Base-by-base conservation (phyloP, 1,284 basidiomycete genomes). In the Pyrrhoderma lamaoense region DNA sequence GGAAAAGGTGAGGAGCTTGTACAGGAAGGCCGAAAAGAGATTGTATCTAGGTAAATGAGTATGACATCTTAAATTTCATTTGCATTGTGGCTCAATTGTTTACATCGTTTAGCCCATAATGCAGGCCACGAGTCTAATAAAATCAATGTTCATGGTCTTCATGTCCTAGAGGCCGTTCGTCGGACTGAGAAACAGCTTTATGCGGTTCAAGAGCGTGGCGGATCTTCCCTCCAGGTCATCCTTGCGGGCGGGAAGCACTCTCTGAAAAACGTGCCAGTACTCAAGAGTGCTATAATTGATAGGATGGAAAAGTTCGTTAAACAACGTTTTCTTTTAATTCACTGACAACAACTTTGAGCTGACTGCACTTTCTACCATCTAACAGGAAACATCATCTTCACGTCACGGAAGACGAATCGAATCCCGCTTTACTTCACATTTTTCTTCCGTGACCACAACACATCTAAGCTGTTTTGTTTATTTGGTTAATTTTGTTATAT, bases 211-310 rank as follows among this genome's bases (percentile, higher is more conserved):
- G 63, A 66, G 14, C 67, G 70, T 38, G 79, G 78, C 1, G 68
- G 75, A n/a, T 61, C 70, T 0, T 71, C 77, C 52, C 65, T 94
- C 31, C 71, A 76, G 13, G 77, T 93, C 27, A 89, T 93, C 57
- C 85, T 87, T 3, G 88, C 89, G 42, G 81, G 80, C 59, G 89
- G 89, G 1, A 73, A 82, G 21, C 89, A 93, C 65, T 87, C 83
- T 2, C 69, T 72, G 42, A 73, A 77, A 47, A 78, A 82, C 51
- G 71, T 80, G 23, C 80, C 87, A 9, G 81, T 85, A 53, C 74
- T 93, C 60, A 90, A 87, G 61, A 80, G 75, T 77, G 51, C 45
- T 5, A 52, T 52, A 23, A 45, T 47, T 14, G 54, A 56, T 27
- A 40, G 45, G 34, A 52, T 56, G 45, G 47, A 35, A 36, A 43